These are phyloP conservation scores for Escovopsis sp. DNA, from an alignment of 2,329 filamentous ascomycete genomes.

Conservation along the genomic window DNA sequence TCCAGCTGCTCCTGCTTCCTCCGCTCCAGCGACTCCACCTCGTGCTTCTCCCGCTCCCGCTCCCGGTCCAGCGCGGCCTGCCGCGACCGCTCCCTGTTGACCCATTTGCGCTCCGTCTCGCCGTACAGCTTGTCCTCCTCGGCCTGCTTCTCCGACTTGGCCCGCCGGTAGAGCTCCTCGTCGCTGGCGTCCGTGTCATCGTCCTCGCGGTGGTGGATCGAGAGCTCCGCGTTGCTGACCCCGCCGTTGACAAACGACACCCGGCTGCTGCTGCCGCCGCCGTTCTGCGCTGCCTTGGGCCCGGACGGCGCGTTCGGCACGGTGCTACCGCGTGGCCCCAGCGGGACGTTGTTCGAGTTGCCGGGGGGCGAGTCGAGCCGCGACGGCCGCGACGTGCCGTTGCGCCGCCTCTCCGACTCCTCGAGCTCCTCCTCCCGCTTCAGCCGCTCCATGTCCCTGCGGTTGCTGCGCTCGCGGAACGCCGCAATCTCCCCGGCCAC, in stretches of 20 bases:
- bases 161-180: slow-evolving; percentile 64
- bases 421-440: slow-evolving; percentile 87
- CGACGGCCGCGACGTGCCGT: slow-evolving; percentile 44
- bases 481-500: slow-evolving; percentile 89
- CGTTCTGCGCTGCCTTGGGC: slow-evolving; percentile 43
- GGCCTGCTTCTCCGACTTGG: slow-evolving; percentile 53
- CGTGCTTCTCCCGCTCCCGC: slow-evolving; percentile 62
- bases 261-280: slow-evolving; percentile 21
- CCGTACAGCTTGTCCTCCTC: slow-evolving; percentile 70
- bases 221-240: slow-evolving; percentile 42
- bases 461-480: slow-evolving; percentile 82
- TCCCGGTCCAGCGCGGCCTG: slow-evolving; percentile 79
- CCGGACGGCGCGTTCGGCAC: slow-evolving; percentile 62
- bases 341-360: slow-evolving; percentile 42
- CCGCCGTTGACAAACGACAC: slow-evolving; percentile 74
- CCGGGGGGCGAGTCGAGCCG: slow-evolving; percentile 57
- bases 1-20: slow-evolving; percentile 57
- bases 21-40: slow-evolving; percentile 49
- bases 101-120: slow-evolving; percentile 80
- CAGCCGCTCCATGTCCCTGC: slow-evolving; percentile 75
- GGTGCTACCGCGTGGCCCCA: slow-evolving; percentile 26
- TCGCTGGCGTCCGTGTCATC: slow-evolving; percentile 83
- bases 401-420: slow-evolving; percentile 64
- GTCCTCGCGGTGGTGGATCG: slow-evolving; percentile 59
- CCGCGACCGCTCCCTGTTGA: slow-evolving; percentile 73